phyloP scores from a whole-genome alignment of 805 yeast species.

The Saccharomyces mikatae region DNA sequence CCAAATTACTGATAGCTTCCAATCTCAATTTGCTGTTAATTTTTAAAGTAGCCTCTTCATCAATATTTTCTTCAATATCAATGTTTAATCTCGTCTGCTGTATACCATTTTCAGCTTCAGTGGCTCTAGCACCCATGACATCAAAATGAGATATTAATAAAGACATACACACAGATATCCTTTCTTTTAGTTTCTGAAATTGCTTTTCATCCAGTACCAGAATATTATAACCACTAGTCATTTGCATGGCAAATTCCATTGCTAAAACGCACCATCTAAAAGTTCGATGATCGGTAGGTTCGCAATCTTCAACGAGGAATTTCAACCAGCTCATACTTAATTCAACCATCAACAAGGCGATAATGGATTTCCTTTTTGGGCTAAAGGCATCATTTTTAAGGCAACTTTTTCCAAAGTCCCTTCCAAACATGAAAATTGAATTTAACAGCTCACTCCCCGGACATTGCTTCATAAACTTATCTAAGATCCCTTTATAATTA shows the following conservation, averaged over 20 bases:
- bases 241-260: slow-evolving; percentile 89
- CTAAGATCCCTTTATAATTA: slow-evolving; percentile 43
- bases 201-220: slow-evolving; percentile 71
- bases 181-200: slow-evolving; percentile 60
- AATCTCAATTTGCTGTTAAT: slow-evolving; percentile 62
- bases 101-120: slow-evolving; percentile 42
- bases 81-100: slow-evolving; percentile 28
- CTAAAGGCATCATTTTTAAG: slow-evolving; percentile 55
- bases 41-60: slow-evolving; percentile 45
- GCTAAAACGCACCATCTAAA: slow-evolving; percentile 96
- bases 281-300: slow-evolving; percentile 82
- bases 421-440: slow-evolving; percentile 63
- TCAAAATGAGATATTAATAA: slow-evolving; percentile 90
- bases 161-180: slow-evolving; percentile 92
- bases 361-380: slow-evolving; percentile 46
- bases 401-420: slow-evolving; percentile 74
- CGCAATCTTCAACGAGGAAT: slow-evolving; percentile 89
- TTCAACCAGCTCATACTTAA: slow-evolving; percentile 85
- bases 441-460: slow-evolving; percentile 74
- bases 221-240: slow-evolving; percentile 85
- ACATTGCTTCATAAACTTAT: slow-evolving; percentile 47
- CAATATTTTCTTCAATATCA: slow-evolving; percentile 37
- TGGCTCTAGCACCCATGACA: slow-evolving; percentile 93
- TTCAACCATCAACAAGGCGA: slow-evolving; percentile 64
- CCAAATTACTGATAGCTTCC: slow-evolving; percentile 57